phyloP scores from a whole-genome alignment of 2,329 filamentous ascomycete species.

The Paraconiothyrium sp. region DNA sequence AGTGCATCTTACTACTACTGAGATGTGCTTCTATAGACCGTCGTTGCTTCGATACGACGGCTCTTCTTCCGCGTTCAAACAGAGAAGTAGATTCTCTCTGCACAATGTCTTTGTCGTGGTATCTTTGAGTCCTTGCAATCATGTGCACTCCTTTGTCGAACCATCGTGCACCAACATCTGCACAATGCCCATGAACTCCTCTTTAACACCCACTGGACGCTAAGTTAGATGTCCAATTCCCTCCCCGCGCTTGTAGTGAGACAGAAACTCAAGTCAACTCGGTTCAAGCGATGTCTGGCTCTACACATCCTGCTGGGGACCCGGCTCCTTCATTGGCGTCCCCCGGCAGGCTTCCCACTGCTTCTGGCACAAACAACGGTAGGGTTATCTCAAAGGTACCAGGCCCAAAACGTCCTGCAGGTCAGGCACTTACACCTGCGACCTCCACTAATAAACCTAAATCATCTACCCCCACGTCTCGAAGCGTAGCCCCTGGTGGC shows the following conservation, averaged over 20 bases:
- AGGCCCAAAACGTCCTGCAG: background rate
- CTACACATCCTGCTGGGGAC: background rate
- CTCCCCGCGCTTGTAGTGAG: background rate
- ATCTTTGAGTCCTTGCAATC: background rate
- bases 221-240: background rate
- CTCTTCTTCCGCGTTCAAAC: background rate
- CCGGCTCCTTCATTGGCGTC: background rate
- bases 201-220: background rate
- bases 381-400: background rate
- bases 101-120: background rate
- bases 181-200: background rate
- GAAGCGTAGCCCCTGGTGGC: background rate
- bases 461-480: background rate
- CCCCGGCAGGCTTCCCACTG: background rate
- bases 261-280: background rate
- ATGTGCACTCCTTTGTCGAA: background rate
- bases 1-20: background rate
- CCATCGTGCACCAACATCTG: background rate
- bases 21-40: background rate
- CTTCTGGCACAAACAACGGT: background rate
- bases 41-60: background rate
- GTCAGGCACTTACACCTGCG: background rate
- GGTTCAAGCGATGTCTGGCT: background rate
- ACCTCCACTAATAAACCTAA: background rate
- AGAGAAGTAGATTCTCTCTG: background rate